Percentiles rank a stretch among this genome's conserved stretches.
phyloP scores from a whole-genome alignment of 2,329 filamentous ascomycete species.

The Exophiala oligosperma region DNA sequence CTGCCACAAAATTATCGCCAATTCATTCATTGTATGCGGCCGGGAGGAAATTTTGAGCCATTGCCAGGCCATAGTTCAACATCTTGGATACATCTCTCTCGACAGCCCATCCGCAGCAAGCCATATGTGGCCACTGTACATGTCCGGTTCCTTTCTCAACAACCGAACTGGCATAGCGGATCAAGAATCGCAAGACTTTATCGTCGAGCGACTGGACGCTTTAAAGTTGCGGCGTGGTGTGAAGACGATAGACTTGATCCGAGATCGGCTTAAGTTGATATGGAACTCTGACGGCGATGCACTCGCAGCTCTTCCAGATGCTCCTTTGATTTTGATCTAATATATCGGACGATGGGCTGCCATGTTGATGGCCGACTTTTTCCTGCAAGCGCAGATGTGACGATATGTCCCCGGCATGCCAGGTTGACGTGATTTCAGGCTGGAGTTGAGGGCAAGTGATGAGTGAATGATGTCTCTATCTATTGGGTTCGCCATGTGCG shows the following conservation, averaged over 20 bases:
- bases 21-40: not conserved
- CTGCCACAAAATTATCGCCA: conserved; percentile 6
- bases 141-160: conserved; percentile 8
- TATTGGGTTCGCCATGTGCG: no score
- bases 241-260: conserved; percentile 5
- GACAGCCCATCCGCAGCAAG: conserved; percentile 11
- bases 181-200: not conserved
- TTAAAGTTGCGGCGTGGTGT: conserved; percentile 4
- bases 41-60: not conserved
- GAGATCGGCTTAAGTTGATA: conserved; percentile 8
- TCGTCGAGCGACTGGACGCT: conserved; percentile 3
- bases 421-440: no score
- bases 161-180: not conserved
- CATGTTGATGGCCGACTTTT: not conserved
- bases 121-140: conserved; percentile 12
- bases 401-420: no score
- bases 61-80: conserved; percentile 2
- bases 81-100: not conserved
- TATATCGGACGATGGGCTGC: not conserved
- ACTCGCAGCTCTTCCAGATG: not conserved
- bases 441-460: no score
- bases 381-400: no score
- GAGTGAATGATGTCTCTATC: no score
- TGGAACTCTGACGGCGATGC: not conserved
- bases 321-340: conserved; percentile 7